phyloP scores from a whole-genome alignment of 148 eudicot genomes.

The Oxyria digyna region DNA sequence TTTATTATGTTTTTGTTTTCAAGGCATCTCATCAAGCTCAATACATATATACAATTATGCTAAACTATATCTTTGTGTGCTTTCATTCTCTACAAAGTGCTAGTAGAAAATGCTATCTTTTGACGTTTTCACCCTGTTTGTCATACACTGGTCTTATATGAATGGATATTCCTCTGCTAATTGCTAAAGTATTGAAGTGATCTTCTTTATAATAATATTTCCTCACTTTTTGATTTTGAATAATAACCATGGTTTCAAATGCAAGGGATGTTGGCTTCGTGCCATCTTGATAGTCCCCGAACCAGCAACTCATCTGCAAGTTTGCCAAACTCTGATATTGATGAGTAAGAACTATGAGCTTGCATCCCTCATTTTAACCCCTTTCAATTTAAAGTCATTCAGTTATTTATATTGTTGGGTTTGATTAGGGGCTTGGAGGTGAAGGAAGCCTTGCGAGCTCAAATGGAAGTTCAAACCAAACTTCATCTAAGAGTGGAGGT shows the following conservation, averaged over 20 bases:
- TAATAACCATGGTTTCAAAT: constrained; percentile 14
- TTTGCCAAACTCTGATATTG: constrained; percentile 48
- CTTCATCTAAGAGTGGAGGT: constrained; percentile 80
- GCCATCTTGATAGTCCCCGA: constrained; percentile 54
- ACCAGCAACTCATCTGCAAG: constrained; percentile 51
- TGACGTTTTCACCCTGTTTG: too few species aligned
- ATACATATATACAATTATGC: too few species aligned
- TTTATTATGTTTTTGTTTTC: too few species aligned
- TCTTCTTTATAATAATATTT: background rate
- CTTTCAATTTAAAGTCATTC: background rate
- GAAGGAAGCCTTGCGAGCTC: constrained; percentile 79
- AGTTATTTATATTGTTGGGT: too few species aligned
- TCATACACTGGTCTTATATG: background rate
- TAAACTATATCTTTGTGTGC: too few species aligned
- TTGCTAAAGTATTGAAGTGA: background rate
- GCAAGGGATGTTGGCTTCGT: constrained; percentile 40
- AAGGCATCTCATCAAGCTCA: too few species aligned
- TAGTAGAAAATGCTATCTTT: too few species aligned
- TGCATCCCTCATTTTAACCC: background rate
- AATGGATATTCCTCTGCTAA: background rate
- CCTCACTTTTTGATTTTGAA: background rate
- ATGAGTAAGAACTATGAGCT: constrained; percentile 61
- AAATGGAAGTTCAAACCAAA: constrained; percentile 81
- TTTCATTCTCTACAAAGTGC: too few species aligned
- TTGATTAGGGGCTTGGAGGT: constrained; percentile 56